Percentiles rank a stretch among this genome's conserved stretches.
Conservation (phyloP, 2,329 filamentous ascomycete species). For the Clathrospora elynae region DNA sequence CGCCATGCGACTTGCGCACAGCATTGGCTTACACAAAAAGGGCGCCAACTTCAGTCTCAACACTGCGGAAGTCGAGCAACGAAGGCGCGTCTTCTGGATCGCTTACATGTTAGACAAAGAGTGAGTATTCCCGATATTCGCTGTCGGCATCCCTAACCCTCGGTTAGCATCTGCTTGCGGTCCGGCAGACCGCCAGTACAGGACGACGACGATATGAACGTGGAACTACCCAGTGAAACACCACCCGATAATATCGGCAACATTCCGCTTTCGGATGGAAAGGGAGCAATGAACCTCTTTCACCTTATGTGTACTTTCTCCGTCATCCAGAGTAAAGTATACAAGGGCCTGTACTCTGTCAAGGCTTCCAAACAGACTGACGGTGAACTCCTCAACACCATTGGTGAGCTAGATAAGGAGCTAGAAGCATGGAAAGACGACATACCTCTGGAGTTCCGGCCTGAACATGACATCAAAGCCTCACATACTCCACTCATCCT, state of each 20-base stretch:
- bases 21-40: conserved; percentile 91
- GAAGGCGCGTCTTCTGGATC: conserved; percentile 78
- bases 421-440: conserved; percentile 95
- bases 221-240: conserved; percentile 89
- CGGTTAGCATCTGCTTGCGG: conserved; percentile 65
- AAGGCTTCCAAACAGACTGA: conserved; percentile 90
- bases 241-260: conserved; percentile 93
- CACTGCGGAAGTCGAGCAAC: conserved; percentile 90
- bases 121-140: conserved; percentile 44
- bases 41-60: conserved; percentile 93
- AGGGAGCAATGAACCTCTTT: conserved; percentile 94
- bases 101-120: conserved; percentile 76
- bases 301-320: conserved; percentile 89
- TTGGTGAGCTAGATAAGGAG: conserved; percentile 82
- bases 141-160: conserved; percentile 21
- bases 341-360: conserved; percentile 89
- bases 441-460: conserved; percentile 95
- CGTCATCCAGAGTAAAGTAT: conserved; percentile 90
- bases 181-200: conserved; percentile 74
- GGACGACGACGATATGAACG: conserved; percentile 88
- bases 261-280: conserved; percentile 85
- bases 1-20: conserved; percentile 88
- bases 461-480: conserved; percentile 93
- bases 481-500: conserved; percentile 91
- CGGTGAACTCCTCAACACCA: conserved; percentile 91